A percentile compares a stretch with the other conserved stretches of the same genome.
Conservation (phyloP, 208 protist genomes). For the Lotmaria passim region DNA sequence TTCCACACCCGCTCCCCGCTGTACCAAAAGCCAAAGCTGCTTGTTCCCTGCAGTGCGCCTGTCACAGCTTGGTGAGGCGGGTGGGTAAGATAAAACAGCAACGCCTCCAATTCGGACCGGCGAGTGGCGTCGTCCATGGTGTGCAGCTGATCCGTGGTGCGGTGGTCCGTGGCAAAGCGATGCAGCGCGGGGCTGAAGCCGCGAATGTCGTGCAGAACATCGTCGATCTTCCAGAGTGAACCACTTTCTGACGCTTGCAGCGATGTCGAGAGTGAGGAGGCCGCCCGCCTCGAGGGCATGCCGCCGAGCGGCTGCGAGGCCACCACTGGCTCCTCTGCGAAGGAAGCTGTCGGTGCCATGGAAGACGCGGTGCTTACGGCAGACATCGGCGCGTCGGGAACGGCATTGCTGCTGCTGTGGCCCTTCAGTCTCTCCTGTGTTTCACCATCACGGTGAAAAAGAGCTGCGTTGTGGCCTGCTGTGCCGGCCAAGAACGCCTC, state of each 20-base stretch:
- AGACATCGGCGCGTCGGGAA: too few species aligned
- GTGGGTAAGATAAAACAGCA: slow-evolving; percentile 64
- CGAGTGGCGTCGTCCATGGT: slow-evolving; percentile 76
- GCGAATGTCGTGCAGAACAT: slow-evolving; percentile 36
- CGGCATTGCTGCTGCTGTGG: not conserved
- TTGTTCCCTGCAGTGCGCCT: slow-evolving; percentile 75
- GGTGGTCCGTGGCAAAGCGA: slow-evolving; percentile 56
- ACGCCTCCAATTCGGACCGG: slow-evolving; percentile 78
- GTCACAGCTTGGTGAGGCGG: slow-evolving; percentile 79
- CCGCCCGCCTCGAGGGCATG: not conserved
- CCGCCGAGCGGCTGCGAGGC: too few species aligned
- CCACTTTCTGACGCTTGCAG: not conserved
- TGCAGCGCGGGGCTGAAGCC: slow-evolving; percentile 47
- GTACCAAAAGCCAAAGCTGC: slow-evolving; percentile 74
- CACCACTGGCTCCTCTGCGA: too few species aligned
- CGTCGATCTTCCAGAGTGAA: slow-evolving; percentile 1
- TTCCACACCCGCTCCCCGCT: slow-evolving; percentile 89
- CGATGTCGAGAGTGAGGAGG: not conserved
- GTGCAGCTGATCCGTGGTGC: slow-evolving; percentile 73
- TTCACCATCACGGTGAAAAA: not conserved
- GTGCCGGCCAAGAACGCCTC: slow-evolving; percentile 11
- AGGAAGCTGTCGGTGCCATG: too few species aligned
- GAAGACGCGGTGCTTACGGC: too few species aligned
- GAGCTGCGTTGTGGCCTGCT: slow-evolving; percentile 5
- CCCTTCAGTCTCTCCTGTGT: not conserved